Conservation (phyloP, 345 rosid species). For the Euphorbia pulcherrima region DNA sequence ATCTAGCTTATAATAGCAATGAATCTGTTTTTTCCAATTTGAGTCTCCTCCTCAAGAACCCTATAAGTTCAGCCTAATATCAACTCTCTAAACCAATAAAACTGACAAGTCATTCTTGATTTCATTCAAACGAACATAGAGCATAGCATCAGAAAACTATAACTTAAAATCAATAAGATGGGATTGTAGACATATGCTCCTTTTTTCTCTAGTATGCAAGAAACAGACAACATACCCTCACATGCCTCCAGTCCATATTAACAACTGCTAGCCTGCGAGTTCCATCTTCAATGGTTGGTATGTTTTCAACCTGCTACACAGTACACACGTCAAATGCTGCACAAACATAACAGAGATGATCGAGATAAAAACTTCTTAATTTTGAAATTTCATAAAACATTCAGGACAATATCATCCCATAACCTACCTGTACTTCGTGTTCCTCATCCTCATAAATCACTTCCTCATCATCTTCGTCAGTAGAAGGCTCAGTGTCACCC, state of each 20-base stretch:
- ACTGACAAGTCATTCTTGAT: neutral
- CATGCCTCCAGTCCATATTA: constrained; percentile 91
- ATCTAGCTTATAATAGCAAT: too few relatives aligned
- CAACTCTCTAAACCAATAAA: neutral
- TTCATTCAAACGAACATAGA: neutral
- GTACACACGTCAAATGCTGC: constrained; percentile 7
- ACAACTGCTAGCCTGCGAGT: constrained; percentile 77
- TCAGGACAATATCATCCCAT: neutral
- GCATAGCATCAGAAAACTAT: neutral
- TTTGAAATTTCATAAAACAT: neutral
- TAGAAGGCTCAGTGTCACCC: constrained; percentile 24
- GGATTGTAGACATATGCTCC: neutral
- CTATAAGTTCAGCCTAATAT: neutral
- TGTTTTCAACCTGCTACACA: constrained; percentile 54
- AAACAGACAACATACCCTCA: constrained; percentile 49
- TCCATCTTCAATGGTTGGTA: constrained; percentile 56
- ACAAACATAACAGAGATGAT: neutral
- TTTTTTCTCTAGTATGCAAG: neutral
- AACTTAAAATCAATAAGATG: neutral
- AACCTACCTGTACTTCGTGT: constrained; percentile 39
- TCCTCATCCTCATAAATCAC: constrained; percentile 50
- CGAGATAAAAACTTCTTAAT: neutral
- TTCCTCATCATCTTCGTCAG: constrained; percentile 58
- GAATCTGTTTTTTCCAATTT: too few relatives aligned
- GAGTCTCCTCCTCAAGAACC: neutral